Evolutionary conservation across 2,329 filamentous ascomycete genomes (phyloP), one percentile per base, ranked within the genome.

Genomic region (Didymella glomerata): DNA sequence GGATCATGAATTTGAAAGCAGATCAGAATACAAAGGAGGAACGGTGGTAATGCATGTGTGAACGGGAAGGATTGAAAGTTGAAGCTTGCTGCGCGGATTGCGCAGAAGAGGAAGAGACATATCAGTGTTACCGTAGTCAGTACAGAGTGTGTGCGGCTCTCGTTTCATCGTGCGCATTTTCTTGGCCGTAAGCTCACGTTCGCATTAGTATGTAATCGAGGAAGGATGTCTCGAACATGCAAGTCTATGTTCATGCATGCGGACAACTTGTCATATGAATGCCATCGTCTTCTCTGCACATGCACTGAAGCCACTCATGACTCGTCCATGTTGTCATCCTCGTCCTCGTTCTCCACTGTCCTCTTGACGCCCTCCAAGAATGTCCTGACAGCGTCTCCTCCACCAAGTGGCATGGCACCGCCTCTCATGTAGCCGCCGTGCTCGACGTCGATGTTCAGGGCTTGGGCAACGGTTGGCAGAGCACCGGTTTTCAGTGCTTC

Each of bases 301-400:
- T 40, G 24, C 25, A 41, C 10, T 16, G 10, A 30, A 28, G 24
- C 3, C 45, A n/a, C 38, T 65, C 60, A 76, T 32, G 61, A 68
- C 13, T 72, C 75, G 36, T 76, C 73, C 74, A 77, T 77, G n/a
- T 70, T 63, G 3, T 66, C 68, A 10, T 54, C 64, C 25, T 72
- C 69, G 38, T 66, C 65, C n/a, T 79, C 76, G 59, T 80, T 82
- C 67, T 90, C 84, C 0, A 93, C 90, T 6, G 87, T 88, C 79
- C 86, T 89, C 83, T 90, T 95, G 47, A 97, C 88, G 3, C 94
- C 95, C 55, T 96, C 87, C 22, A 99, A 84, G 78, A 99, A 99
- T 3, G 91, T 91, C 80, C 96, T 90, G 1, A 99, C 88, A 13
- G 94, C 94, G 68, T 95, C 90, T 6, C 90, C 91, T 51, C 93